Percentiles rank a stretch among this genome's conserved stretches.
Evolutionary conservation across 768 basidiomycete species (phyloP).

Genomic region (Pulveroboletus sp.): DNA sequence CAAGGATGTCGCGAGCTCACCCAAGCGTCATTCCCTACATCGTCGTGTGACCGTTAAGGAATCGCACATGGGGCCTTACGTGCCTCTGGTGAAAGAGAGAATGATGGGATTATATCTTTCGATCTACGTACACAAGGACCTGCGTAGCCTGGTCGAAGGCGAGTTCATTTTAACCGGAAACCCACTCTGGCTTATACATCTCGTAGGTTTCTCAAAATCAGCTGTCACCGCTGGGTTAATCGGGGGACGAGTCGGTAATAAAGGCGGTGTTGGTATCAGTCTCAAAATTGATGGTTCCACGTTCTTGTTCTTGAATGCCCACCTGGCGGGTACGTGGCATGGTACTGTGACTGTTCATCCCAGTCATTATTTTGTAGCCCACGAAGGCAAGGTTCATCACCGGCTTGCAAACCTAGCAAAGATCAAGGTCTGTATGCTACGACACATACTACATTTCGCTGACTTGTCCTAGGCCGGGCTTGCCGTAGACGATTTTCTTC

Average conservation of each 20-base stretch:
- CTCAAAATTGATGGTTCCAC: conserved; percentile 79
- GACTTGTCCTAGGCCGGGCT: conserved; percentile 56
- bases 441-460: not conserved
- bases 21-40: conserved; percentile 43
- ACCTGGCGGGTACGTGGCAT: conserved; percentile 65
- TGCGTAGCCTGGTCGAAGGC: conserved; percentile 64
- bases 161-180: conserved; percentile 2
- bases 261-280: conserved; percentile 89
- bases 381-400: conserved; percentile 69
- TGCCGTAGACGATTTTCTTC: conserved; percentile 72
- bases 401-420: conserved; percentile 84
- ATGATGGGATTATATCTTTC: conserved; percentile 87
- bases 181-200: not conserved
- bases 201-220: conserved; percentile 66
- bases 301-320: conserved; percentile 86
- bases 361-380: conserved; percentile 43
- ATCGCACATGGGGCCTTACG: conserved; percentile 67
- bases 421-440: conserved; percentile 60
- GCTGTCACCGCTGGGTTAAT: conserved; percentile 87
- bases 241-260: conserved; percentile 89
- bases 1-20: conserved; percentile 36
- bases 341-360: not conserved
- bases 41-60: conserved; percentile 42
- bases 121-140: conserved; percentile 69
- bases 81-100: conserved; percentile 82